phyloP scores from a whole-genome alignment of 345 rosid species.

The Bruguiera parviflora region DNA sequence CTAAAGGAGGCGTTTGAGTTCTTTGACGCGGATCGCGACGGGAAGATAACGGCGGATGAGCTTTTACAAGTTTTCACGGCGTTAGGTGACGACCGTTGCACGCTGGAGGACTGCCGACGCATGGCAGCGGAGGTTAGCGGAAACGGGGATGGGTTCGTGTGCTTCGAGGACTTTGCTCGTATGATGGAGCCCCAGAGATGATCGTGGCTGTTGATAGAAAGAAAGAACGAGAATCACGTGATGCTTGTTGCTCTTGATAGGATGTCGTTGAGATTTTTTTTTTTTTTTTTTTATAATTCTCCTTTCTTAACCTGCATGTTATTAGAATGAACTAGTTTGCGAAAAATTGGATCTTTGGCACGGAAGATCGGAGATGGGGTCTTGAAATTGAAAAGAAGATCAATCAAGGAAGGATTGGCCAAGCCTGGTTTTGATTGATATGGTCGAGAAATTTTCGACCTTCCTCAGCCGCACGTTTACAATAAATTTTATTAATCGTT shows the following conservation, averaged over 20 bases:
- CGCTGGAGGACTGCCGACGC: constrained; percentile 82
- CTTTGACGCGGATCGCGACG: constrained; percentile 83
- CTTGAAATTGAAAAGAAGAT: no score
- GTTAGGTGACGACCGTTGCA: constrained; percentile 71
- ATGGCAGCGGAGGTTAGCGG: constrained; percentile 78
- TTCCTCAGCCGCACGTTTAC: no score
- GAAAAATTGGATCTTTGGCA: no score
- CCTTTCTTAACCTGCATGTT: no score
- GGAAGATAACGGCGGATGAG: constrained; percentile 83
- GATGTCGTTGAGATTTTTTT: not conserved
- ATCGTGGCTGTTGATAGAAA: not conserved
- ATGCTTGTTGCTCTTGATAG: not conserved
- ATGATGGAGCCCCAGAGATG: constrained; percentile 63
- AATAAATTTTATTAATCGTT: no score
- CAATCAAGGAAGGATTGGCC: no score
- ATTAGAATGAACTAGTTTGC: no score
- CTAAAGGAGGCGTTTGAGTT: constrained; percentile 65
- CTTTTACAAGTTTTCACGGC: constrained; percentile 41
- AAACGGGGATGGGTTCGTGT: constrained; percentile 79
- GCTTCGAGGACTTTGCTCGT: constrained; percentile 71
- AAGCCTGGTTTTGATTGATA: no score
- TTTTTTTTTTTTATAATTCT: not conserved
- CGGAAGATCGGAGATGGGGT: no score
- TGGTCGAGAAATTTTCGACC: no score
- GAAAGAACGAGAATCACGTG: not conserved